Evolutionary conservation across 169 alveolate species (phyloP).

Genomic region (Cyclospora cayetanensis): DNA sequence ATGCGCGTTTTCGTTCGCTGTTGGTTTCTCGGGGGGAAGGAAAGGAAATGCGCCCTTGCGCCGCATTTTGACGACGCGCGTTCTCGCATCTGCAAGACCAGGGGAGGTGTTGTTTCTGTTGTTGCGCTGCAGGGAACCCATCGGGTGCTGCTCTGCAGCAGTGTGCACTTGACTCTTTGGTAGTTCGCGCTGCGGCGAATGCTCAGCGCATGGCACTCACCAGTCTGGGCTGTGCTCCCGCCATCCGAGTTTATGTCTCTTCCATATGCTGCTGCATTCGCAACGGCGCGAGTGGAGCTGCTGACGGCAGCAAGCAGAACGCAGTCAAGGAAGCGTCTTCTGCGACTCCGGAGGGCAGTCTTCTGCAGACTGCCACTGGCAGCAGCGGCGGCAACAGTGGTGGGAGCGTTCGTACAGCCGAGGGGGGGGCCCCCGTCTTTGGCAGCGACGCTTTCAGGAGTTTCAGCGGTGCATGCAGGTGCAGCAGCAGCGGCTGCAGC

Average conservation of each 20-base stretch:
- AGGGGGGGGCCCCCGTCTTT: too few species aligned
- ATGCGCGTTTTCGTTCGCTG: too few species aligned
- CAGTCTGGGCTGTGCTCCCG: conserved; percentile 21
- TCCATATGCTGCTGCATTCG: conserved; percentile 23
- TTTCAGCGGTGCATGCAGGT: background rate
- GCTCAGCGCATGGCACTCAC: background rate
- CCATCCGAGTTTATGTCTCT: background rate
- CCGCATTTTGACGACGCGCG: too few species aligned
- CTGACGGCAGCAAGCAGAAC: background rate
- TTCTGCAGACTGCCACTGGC: background rate
- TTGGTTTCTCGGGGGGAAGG: too few species aligned
- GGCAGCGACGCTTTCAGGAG: background rate
- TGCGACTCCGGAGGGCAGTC: background rate
- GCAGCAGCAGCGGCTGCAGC: background rate
- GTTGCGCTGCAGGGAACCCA: background rate
- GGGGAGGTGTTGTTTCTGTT: background rate
- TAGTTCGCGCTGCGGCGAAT: conserved; percentile 15
- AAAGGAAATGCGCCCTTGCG: too few species aligned
- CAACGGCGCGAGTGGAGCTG: background rate
- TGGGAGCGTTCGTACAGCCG: background rate
- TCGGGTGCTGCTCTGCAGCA: conserved; percentile 31
- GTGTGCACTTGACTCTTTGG: background rate
- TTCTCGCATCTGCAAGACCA: too few species aligned
- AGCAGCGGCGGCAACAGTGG: background rate
- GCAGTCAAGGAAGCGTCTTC: background rate